A percentile compares a stretch with the other conserved stretches of the same genome.
These are phyloP conservation scores for Colletotrichum sp. DNA, from an alignment of 2,329 filamentous ascomycete genomes.

Conservation along the genomic window DNA sequence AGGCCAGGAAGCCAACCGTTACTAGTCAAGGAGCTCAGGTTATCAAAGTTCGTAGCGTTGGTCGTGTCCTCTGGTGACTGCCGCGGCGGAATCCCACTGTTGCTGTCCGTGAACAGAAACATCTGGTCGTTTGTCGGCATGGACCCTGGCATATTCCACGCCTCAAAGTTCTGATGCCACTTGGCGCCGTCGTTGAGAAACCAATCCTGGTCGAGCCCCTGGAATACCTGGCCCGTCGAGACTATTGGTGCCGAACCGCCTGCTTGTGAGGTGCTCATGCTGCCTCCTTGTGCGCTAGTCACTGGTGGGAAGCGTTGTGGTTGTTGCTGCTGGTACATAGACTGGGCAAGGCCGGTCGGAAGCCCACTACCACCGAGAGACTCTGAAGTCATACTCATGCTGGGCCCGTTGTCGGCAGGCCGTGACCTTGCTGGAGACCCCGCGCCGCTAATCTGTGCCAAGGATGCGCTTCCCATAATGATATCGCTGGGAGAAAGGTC, in stretches of 20 bases:
- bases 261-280: background rate
- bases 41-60: slow-evolving; percentile 30
- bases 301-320: slow-evolving; percentile 8
- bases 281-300: background rate
- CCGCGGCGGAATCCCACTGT: background rate
- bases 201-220: slow-evolving; percentile 60
- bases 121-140: slow-evolving; percentile 13
- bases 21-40: slow-evolving; percentile 34
- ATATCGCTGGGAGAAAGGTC: slow-evolving; percentile 28
- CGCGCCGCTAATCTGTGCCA: slow-evolving; percentile 25
- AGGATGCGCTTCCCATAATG: slow-evolving; percentile 26
- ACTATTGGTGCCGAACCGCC: slow-evolving; percentile 25
- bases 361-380: slow-evolving; percentile 27
- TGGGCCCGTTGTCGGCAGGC: background rate
- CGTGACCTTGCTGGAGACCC: slow-evolving; percentile 10
- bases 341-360: slow-evolving; percentile 26
- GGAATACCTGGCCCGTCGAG: slow-evolving; percentile 34
- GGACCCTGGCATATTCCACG: slow-evolving; percentile 46
- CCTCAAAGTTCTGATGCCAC: slow-evolving; percentile 63
- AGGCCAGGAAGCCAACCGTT: slow-evolving; percentile 40
- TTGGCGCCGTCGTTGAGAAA: slow-evolving; percentile 62
- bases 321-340: slow-evolving; percentile 30
- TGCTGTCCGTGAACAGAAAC: slow-evolving; percentile 20
- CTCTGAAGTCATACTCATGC: background rate
- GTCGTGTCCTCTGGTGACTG: slow-evolving; percentile 6